phyloP scores from a whole-genome alignment of 2,329 filamentous ascomycete genomes.

The Cercospora berteroae region DNA sequence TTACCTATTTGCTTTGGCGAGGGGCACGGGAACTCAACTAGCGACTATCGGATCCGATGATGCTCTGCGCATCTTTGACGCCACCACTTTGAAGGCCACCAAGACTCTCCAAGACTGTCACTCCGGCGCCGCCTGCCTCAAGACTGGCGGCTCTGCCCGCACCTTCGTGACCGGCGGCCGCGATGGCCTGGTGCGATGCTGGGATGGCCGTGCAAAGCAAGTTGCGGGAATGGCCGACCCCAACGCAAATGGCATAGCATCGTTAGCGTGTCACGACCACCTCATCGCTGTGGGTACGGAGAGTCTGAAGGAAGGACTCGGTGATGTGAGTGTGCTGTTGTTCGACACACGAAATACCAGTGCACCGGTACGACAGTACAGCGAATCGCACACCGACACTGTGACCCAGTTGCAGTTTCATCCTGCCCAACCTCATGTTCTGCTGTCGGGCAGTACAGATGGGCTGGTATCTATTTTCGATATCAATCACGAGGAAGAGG shows the following conservation, averaged over 20 bases:
- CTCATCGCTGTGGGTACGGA: conserved; percentile 72
- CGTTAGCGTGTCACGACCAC: conserved; percentile 62
- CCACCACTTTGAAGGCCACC: conserved; percentile 54
- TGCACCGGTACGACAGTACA: conserved; percentile 41
- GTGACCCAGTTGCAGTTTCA: conserved; percentile 56
- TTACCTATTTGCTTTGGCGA: conserved; percentile 59
- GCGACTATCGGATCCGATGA: conserved; percentile 69
- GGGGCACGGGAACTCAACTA: conserved; percentile 43
- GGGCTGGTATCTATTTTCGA: conserved; percentile 77
- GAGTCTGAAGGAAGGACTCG: conserved; percentile 39
- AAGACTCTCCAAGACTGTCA: conserved; percentile 55
- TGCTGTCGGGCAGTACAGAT: conserved; percentile 77
- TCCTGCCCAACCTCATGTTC: conserved; percentile 53
- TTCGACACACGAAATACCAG: conserved; percentile 44
- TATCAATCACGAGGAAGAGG: conserved; percentile 67
- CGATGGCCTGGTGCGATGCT: conserved; percentile 59
- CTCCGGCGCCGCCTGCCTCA: conserved; percentile 63
- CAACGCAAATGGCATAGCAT: conserved; percentile 57
- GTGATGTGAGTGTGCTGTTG: conserved; percentile 40
- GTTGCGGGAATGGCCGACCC: conserved; percentile 39
- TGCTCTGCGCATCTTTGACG: conserved; percentile 64
- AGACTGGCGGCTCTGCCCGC: conserved; percentile 37
- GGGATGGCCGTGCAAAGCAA: conserved; percentile 28
- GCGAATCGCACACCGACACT: conserved; percentile 56
- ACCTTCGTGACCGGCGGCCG: conserved; percentile 68